Conservation (phyloP, 176 grass and related monocot genomes). For the Pharus latifolius region DNA sequence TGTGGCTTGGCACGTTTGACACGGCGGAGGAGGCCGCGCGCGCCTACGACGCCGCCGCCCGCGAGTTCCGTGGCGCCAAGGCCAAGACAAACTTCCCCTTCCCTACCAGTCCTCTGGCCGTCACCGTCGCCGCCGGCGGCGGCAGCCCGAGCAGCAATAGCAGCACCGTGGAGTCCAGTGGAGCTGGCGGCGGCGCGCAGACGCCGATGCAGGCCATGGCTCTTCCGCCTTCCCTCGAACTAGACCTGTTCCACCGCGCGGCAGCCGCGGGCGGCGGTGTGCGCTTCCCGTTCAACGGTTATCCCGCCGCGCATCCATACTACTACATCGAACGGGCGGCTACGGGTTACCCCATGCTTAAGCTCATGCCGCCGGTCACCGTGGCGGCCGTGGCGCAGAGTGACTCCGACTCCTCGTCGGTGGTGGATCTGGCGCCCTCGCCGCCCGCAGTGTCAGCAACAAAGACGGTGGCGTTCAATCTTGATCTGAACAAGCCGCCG, state of each 20-base stretch:
- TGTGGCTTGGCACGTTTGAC: constrained; percentile 95
- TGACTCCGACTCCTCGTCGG: constrained; percentile 76
- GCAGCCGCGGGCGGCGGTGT: neutral
- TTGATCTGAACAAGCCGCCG: constrained; percentile 77
- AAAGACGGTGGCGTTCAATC: constrained; percentile 34
- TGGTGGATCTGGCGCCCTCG: constrained; percentile 45
- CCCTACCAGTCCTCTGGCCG: neutral
- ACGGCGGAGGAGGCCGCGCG: constrained; percentile 83
- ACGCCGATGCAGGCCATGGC: constrained; percentile 44
- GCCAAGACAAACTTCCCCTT: constrained; percentile 92
- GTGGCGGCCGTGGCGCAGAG: constrained; percentile 36
- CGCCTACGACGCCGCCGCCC: constrained; percentile 77
- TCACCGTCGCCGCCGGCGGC: neutral
- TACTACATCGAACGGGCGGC: constrained; percentile 44
- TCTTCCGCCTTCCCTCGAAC: constrained; percentile 28
- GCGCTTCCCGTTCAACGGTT: constrained; percentile 43
- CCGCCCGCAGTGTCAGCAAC: constrained; percentile 9
- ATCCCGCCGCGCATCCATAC: constrained; percentile 31
- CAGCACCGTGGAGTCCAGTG: constrained; percentile 83
- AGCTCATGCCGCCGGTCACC: neutral
- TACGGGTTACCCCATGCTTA: constrained; percentile 19
- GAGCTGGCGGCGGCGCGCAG: constrained; percentile 33
- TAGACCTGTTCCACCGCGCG: constrained; percentile 42
- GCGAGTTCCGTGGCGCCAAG: constrained; percentile 74
- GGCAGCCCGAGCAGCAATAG: constrained; percentile 67